Evolutionary conservation across 164 flowering plant genomes (phyloP), one percentile per base, ranked within the genome.

Genomic region (Pachysandra terminalis): DNA sequence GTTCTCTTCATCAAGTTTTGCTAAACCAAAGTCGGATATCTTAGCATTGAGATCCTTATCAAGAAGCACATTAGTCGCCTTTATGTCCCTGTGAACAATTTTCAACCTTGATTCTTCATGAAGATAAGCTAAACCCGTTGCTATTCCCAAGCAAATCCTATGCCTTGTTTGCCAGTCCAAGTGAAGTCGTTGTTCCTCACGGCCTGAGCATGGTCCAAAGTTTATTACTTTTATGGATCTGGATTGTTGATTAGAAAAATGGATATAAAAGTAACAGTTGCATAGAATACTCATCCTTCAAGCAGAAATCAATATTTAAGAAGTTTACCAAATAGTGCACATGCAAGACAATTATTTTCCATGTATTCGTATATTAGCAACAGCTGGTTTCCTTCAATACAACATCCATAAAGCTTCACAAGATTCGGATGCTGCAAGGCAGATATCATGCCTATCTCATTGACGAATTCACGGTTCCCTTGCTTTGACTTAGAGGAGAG

Each of bases 11-110:
- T 85, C 81, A 64, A 89, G 91, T 71, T 83, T 87, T 26, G 97
- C 94, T 55, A 90, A 73, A 51, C 94, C 96, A 79, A 90, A 90
- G 74, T 90, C 96, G 16, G 96, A 89, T 71, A 89, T 89, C 68
- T 89, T 90, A 8, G 96, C 83, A 68, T 82, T 87, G 7, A 87
- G 73, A 68, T n/a, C n/a, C n/a, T n/a, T n/a, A n/a, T n/a, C n/a
- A n/a, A n/a, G n/a, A n/a, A n/a, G n/a, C n/a, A n/a, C n/a, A n/a
- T n/a, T n/a, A n/a, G n/a, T n/a, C n/a, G n/a, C n/a, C n/a, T n/a
- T n/a, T n/a, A n/a, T n/a, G n/a, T n/a, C n/a, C n/a, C n/a, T n/a
- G n/a, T n/a, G n/a, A n/a, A n/a, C n/a, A n/a, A n/a, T n/a, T n/a
- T n/a, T n/a, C n/a, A n/a, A n/a, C n/a, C n/a, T n/a, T n/a, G n/a